Evolutionary conservation across 257 asterid genomes (phyloP).

Genomic region (Gynochthodes officinalis): DNA sequence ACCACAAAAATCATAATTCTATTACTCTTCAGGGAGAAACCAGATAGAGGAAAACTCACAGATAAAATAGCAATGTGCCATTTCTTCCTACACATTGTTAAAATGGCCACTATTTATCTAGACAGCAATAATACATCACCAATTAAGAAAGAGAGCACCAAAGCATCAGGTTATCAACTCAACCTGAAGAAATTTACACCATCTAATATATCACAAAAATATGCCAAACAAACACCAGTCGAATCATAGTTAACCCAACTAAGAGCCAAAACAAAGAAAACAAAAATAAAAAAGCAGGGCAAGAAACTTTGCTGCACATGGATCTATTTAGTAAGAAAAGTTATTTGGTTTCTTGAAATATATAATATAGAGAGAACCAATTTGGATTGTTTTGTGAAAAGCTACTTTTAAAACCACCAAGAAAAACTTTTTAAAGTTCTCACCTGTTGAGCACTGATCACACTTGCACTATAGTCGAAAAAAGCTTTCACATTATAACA

Average conservation of each 20-base stretch:
- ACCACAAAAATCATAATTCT: not conserved
- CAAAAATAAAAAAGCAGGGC: not conserved
- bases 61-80: not conserved
- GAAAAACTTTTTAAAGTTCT: not conserved
- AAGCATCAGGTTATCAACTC: not conserved
- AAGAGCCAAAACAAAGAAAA: too few species aligned
- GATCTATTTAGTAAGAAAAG: too few species aligned
- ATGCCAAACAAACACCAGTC: not conserved
- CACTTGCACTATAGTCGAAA: too few species aligned
- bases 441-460: not conserved
- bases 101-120: too few species aligned
- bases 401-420: not conserved
- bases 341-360: not conserved
- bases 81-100: not conserved
- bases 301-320: not conserved
- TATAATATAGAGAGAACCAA: not conserved
- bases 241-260: not conserved
- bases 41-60: not conserved
- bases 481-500: not conserved
- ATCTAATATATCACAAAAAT: not conserved
- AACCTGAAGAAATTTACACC: not conserved
- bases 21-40: not conserved
- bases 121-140: too few species aligned
- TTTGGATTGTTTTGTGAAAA: not conserved
- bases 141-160: too few species aligned